Conservation (phyloP, 169 alveolate species). For the Plasmodium knowlesi region DNA sequence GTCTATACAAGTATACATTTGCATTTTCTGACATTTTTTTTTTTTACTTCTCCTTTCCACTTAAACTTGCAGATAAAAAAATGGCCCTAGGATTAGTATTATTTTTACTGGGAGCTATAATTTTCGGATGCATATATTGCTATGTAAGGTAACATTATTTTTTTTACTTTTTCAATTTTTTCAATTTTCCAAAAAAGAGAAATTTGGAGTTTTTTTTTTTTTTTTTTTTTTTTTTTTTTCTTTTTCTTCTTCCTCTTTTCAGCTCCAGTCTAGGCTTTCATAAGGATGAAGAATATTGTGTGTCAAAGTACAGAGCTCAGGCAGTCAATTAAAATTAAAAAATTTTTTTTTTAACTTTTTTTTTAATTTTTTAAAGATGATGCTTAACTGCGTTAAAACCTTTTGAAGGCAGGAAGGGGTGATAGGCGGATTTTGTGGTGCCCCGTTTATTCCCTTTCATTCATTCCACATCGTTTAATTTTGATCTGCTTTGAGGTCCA, state of each 20-base stretch:
- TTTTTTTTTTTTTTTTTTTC: not conserved
- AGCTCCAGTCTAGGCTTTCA: slow-evolving; percentile 53
- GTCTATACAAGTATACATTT: not conserved
- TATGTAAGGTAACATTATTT: slow-evolving; percentile 56
- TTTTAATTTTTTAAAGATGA: not conserved
- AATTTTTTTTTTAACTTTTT: slow-evolving; percentile 1
- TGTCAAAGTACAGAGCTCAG: slow-evolving; percentile 38
- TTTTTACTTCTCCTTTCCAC: not conserved
- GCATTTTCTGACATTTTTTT: not conserved
- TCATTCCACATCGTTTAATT: not conserved
- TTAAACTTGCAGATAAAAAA: slow-evolving; percentile 29
- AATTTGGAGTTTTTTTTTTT: slow-evolving; percentile 7
- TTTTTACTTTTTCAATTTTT: not conserved
- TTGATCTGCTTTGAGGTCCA: not conserved
- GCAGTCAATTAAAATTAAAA: not conserved
- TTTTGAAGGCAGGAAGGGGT: not conserved
- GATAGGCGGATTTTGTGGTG: not conserved
- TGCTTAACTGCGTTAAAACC: not conserved
- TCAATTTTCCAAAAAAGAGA: not conserved
- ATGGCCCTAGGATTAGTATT: slow-evolving; percentile 50
- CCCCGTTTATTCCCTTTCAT: not conserved
- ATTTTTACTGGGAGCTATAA: slow-evolving; percentile 29
- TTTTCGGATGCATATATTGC: slow-evolving; percentile 56
- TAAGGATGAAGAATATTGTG: slow-evolving; percentile 68
- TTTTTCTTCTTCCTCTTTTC: not conserved